These are phyloP conservation scores for Hebeloma cylindrosporum DNA, from an alignment of 768 basidiomycete genomes.

Conservation along the genomic window DNA sequence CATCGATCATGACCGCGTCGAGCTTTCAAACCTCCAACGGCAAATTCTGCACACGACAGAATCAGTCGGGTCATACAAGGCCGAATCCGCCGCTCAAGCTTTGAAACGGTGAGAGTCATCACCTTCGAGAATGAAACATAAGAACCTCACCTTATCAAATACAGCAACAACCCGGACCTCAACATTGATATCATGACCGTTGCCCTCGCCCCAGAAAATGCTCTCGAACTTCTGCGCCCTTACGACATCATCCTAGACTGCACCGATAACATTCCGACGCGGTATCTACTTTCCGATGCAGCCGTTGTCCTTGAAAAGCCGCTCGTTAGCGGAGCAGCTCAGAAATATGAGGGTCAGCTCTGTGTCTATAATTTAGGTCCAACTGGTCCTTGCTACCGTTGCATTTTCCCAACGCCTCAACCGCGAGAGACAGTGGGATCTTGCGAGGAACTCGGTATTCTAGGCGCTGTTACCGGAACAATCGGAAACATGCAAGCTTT, in stretches of 20 bases:
- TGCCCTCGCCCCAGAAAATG: conserved; percentile 62
- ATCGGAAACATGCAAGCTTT: conserved; percentile 90
- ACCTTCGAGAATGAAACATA: not conserved
- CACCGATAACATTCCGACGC: conserved; percentile 90
- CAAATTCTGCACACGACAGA: conserved; percentile 87
- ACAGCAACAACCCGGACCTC: conserved; percentile 76
- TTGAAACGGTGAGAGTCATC: conserved; percentile 52
- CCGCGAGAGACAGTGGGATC: conserved; percentile 61
- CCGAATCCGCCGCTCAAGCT: conserved; percentile 73
- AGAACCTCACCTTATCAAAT: conserved; percentile 2
- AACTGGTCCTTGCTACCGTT: conserved; percentile 89
- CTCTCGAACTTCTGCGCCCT: conserved; percentile 52
- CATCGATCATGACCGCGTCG: conserved; percentile 86
- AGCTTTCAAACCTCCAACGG: conserved; percentile 86
- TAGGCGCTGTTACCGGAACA: conserved; percentile 86
- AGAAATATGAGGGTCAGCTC: conserved; percentile 80
- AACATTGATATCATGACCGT: conserved; percentile 52
- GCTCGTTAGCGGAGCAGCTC: conserved; percentile 92
- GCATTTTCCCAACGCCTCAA: conserved; percentile 85
- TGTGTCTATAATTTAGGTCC: conserved; percentile 69
- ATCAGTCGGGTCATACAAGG: conserved; percentile 77
- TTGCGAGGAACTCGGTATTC: conserved; percentile 87
- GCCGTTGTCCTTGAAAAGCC: conserved; percentile 75
- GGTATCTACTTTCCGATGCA: conserved; percentile 90
- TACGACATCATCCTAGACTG: conserved; percentile 89